Evolutionary conservation across 345 rosid genomes (phyloP), one percentile per base, ranked within the genome.

Genomic region (Syzygium grande): DNA sequence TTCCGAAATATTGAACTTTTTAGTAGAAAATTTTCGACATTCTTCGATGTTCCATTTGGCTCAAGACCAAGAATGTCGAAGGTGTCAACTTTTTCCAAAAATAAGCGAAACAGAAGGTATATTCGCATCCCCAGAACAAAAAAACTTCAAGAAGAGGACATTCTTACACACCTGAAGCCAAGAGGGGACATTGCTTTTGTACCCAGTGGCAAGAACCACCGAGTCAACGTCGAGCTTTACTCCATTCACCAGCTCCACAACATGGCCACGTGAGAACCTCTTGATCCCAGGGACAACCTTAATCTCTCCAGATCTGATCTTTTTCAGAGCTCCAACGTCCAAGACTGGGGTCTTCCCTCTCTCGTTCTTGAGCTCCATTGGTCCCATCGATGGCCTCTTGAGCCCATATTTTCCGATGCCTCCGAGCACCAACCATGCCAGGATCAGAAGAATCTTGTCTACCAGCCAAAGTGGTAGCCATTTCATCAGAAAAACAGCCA

Each of bases 381-480:
- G 99, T 41, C 99, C 99, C 90, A 91, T 87, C 4, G 91, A 78
- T 22, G 98, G 99, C 91, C 97, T 89, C 63, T 91, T 95, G 19
- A 96, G 87, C 49, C 99, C 97, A 77, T 89, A 93, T 19, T 89
- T 95, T 43, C 91, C 93, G 29, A 85, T 88, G 91, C 93, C 93
- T 34, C 99, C 97, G 5, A 95, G 93, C 53, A 93, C 65, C 9
- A 95, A 19, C 96, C 96, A 92, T 11, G 95, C 89, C 52, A 94
- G 49, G 21, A 91, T 46, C 90, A 97, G 73, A 84, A 97, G 12
- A 6, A 94, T 52, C 90, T 93, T 95, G 91, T 97, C 99, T 1
- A 94, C 98, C 12, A 95, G 89, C 97, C 98, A 94, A 11, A 95
- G 86, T 3, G 99, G 97, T 17, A 95, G 86, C 99, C 98, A 96